Evolutionary conservation across 331 rosid species (phyloP).

Genomic region (Saraca asoca): DNA sequence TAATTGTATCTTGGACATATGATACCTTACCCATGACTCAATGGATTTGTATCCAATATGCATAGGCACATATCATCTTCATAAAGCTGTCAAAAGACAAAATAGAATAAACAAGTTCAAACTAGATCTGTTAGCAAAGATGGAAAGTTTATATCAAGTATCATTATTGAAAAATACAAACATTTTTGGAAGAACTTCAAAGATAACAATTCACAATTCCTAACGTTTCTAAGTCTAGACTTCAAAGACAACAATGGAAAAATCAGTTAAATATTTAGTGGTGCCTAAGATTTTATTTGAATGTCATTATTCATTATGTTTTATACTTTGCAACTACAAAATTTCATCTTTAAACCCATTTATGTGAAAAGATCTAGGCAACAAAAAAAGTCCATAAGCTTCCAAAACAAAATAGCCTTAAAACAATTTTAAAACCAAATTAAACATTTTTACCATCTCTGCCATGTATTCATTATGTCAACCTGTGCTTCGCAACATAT

Average conservation of each 20-base stretch:
- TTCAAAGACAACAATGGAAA: conserved; percentile 4
- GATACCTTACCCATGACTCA: conserved; percentile 98
- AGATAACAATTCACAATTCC: conserved; percentile 17
- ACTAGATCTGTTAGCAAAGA: neutral
- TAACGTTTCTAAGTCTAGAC: conserved; percentile 4
- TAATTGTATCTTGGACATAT: conserved; percentile 44
- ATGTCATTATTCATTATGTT: conserved; percentile 1
- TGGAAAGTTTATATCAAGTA: neutral
- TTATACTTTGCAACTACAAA: conserved; percentile 14
- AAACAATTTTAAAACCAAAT: neutral
- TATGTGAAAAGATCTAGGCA: neutral
- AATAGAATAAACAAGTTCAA: conserved; percentile 29
- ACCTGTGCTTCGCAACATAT: too few relatives aligned
- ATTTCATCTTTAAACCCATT: conserved; percentile 14
- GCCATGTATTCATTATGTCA: neutral
- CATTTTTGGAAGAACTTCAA: conserved; percentile 9
- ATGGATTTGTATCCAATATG: conserved; percentile 81
- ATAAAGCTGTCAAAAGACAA: conserved; percentile 64
- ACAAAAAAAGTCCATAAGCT: neutral
- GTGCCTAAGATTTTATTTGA: conserved; percentile 7
- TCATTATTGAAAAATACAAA: neutral
- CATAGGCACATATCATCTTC: conserved; percentile 89
- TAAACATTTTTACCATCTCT: neutral
- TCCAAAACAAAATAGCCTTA: conserved; percentile 9
- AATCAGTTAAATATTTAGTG: neutral